Conservation (phyloP, 768 basidiomycete genomes). For the Rhodotorula babjevae region DNA sequence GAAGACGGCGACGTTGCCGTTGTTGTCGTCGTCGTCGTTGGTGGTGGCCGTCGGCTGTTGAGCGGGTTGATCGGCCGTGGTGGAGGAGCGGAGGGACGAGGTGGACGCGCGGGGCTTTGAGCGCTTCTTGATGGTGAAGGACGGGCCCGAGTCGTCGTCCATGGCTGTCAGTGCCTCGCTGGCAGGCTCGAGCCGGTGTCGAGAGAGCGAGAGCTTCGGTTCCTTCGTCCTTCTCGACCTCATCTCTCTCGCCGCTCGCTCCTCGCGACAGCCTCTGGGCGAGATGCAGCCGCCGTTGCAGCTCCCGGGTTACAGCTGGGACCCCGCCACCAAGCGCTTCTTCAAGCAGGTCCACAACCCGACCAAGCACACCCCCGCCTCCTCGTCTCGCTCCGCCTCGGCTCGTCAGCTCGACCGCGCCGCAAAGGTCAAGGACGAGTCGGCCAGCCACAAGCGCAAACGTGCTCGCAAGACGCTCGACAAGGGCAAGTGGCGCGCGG, state of each 20-base stretch:
- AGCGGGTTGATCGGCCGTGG: slow-evolving; percentile 4
- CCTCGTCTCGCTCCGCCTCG: not conserved
- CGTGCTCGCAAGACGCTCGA: not conserved
- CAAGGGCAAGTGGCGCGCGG: not conserved
- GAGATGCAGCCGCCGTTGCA: not conserved
- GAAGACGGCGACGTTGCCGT: slow-evolving; percentile 28
- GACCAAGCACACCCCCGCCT: not conserved
- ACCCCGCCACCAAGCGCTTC: slow-evolving; percentile 13
- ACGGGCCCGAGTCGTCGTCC: not conserved
- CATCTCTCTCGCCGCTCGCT: not conserved
- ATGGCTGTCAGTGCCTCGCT: not conserved
- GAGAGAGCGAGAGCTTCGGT: not conserved
- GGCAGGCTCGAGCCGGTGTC: not conserved
- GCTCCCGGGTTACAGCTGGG: slow-evolving; percentile 27
- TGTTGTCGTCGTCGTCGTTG: not conserved
- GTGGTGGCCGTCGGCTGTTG: not conserved
- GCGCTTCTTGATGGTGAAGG: slow-evolving; percentile 25
- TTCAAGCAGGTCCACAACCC: slow-evolving; percentile 12
- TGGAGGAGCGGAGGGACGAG: not conserved
- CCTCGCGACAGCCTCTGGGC: not conserved
- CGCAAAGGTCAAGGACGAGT: not conserved
- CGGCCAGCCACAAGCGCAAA: not conserved
- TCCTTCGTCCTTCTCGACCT: not conserved
- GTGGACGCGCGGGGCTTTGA: slow-evolving; percentile 5
- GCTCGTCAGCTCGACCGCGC: not conserved